A percentile compares a stretch with the other conserved stretches of the same genome.
Evolutionary conservation across 2,329 filamentous ascomycete species (phyloP).

Genomic region (Scytalidium sp.): DNA sequence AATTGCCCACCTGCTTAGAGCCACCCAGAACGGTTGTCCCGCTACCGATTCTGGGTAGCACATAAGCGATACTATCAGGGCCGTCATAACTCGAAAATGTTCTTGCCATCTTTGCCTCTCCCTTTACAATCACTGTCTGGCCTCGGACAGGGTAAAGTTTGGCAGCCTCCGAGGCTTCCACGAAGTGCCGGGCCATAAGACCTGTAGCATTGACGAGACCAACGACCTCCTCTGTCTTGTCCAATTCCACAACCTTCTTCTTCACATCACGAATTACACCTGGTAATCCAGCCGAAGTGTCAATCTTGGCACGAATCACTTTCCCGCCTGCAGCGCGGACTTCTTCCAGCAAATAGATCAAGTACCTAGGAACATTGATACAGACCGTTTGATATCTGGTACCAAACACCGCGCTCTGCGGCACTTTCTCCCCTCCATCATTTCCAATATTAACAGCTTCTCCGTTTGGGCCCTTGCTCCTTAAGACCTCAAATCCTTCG

Average conservation of each 20-base stretch:
- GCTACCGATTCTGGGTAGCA: constrained; percentile 37
- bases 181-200: constrained; percentile 34
- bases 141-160: constrained; percentile 39
- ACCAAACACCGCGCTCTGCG: constrained; percentile 7
- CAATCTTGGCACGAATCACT: constrained; percentile 4
- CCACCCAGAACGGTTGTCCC: constrained; percentile 41
- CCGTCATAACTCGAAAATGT: constrained; percentile 23
- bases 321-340: constrained; percentile 12
- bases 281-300: constrained; percentile 2
- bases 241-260: background rate
- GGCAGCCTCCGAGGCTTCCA: constrained; percentile 23
- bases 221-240: constrained; percentile 1
- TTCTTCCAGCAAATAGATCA: constrained; percentile 20
- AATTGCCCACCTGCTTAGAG: constrained; percentile 37
- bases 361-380: constrained; percentile 13
- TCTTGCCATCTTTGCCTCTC: constrained; percentile 31
- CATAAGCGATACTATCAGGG: constrained; percentile 28
- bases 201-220: constrained; percentile 41
- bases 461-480: too few relatives aligned
- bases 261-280: constrained; percentile 10
- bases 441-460: background rate
- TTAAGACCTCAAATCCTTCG: constrained; percentile 6
- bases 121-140: constrained; percentile 42
- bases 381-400: constrained; percentile 12
- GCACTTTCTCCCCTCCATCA: background rate